Evolutionary conservation across 2,329 filamentous ascomycete species (phyloP), one percentile per base, ranked within the genome.

Genomic region (Pseudogymnoascus pannorum): DNA sequence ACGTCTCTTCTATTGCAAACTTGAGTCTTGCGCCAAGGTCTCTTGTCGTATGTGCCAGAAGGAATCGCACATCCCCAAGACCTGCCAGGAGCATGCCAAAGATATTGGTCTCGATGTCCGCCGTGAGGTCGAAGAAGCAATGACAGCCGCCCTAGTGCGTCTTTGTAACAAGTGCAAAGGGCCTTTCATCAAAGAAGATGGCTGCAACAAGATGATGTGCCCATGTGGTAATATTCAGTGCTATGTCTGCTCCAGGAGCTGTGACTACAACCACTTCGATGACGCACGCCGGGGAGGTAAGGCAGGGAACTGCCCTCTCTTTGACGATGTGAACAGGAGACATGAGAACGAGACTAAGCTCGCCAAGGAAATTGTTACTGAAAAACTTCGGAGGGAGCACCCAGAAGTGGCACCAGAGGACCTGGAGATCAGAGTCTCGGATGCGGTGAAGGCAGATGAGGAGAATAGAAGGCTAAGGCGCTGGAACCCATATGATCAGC

Each of bases 151-250:
- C 1, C 69, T 95, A 66, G 88, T 95, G 60, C 83, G 91, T 18
- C 84, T 78, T 26, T 96, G 91, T 77, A 91, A 90, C 67, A 80
- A 80, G 66, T 86, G 83, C 76, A 69, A 69, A 72, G 69, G 66
- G 2, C 84, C 86, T 0, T 94, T 93, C 68, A 81, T 95, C 71
- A 96, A 95, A 70, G 82, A 87, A 35, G 72, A 77, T 31, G 91
- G 91, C 2, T 96, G 91, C 76, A 95, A 95, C 75, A 92, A 92
- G 74, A 90, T 96, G 82, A 80, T 73, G 0, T 96, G 91, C 72
- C 74, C 75, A 1, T 86, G 83, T 63, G 4, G 61, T 2, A 81
- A 83, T 48, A 68, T 80, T 0, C 82, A 85, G 65, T 88, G 86
- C 69, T 91, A 92, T 67, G 79, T 91, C 42, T 96, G 91, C 74